Base-by-base conservation (phyloP, 2,329 filamentous ascomycete species). In the Beauveria scarabaeidicola region DNA sequence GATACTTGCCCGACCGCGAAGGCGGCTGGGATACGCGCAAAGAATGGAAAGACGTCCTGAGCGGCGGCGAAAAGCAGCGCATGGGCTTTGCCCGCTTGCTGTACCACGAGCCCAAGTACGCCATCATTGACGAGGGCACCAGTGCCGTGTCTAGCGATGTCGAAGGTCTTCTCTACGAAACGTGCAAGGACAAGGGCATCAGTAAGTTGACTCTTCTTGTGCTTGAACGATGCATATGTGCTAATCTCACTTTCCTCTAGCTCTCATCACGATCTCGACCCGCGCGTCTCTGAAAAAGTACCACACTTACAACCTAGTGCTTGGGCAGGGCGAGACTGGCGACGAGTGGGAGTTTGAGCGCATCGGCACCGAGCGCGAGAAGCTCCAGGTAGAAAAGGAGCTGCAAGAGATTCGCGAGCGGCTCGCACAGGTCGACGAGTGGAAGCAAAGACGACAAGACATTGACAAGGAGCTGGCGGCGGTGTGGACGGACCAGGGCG, bases 31-130 rank as follows among this genome's bases (percentile, higher is more conserved):
- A 99, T 69, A 94, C 91, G 5, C 84, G 91, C 60, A 97, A 99
- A 74, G 92, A 96, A 70, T 99, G 94, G 94, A 97, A 97, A 75
- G 93, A 97, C 66, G 91, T 99, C 5, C 80, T 99, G n/a, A 93
- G 88, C 64, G 94, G 94, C 43, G 94, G 94, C 13, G 94, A 99
- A 79, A 99, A 99, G 77, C 94, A 99, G 76, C 81, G 94, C 23
- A 90, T 99, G 83, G 91, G 85, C 0, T 91, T 99, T 67, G 93
- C 95, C 4, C 80, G 94, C 48, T 73, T 99, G 53, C 77, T 97
- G 44, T 99, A 99, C 69, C 94, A 99, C 69, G 93, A 97, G 75
- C 94, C 94, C 17, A 81, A 88, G 62, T 99, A 96, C 70, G 94
- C 91, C 2, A 91, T 99, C 67, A 85, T 99, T 60, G 94, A 99